Conservation (phyloP, 345 rosid species). For the Populus tremula region DNA sequence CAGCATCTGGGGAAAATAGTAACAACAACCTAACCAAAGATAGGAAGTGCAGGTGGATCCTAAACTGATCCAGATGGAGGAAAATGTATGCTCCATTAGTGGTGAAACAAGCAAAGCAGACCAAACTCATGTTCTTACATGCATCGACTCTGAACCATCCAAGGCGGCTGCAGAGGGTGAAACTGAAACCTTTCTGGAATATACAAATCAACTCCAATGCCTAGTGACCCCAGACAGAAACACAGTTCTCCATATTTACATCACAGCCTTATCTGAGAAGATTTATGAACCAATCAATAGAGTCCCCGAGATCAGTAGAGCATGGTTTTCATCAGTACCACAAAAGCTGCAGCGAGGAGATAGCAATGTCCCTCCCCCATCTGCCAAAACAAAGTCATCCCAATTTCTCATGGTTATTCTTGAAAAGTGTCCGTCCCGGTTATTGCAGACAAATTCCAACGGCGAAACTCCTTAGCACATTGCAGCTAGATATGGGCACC, state of each 20-base stretch:
- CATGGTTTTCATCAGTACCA: too few relatives aligned
- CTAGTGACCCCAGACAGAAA: constrained; percentile 6
- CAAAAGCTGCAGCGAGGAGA: too few relatives aligned
- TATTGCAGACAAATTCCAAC: constrained; percentile 1
- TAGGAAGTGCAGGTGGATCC: too few relatives aligned
- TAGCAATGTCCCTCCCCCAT: too few relatives aligned
- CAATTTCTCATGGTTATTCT: background rate
- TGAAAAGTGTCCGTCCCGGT: background rate
- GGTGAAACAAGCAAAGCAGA: too few relatives aligned
- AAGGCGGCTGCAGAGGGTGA: constrained; percentile 7
- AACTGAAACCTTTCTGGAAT: background rate
- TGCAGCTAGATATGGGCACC: constrained; percentile 19
- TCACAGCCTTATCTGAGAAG: background rate
- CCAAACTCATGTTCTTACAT: background rate
- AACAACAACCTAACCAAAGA: too few relatives aligned
- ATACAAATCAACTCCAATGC: background rate
- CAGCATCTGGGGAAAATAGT: too few relatives aligned
- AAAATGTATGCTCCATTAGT: too few relatives aligned
- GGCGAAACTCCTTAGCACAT: constrained; percentile 15
- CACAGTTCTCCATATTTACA: constrained; percentile 16
- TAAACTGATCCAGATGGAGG: too few relatives aligned
- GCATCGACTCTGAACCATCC: background rate
- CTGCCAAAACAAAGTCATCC: too few relatives aligned
- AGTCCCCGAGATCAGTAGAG: too few relatives aligned
- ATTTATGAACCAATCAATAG: too few relatives aligned